A percentile compares a stretch with the other conserved stretches of the same genome.
phyloP scores from a whole-genome alignment of 2,329 filamentous ascomycete species.

The Podosphaera fusca region DNA sequence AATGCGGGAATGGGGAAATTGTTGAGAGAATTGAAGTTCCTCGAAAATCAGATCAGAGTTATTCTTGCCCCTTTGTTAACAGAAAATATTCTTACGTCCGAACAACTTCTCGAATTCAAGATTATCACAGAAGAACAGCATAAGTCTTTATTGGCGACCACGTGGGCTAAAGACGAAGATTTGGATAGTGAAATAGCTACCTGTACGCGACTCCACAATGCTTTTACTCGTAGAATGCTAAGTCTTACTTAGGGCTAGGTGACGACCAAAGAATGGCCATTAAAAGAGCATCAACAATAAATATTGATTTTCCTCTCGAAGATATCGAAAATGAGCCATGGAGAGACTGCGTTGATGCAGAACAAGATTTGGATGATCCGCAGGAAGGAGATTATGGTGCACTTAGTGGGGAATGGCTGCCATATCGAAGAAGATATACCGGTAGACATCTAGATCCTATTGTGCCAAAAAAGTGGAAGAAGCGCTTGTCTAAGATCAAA shows the following conservation, averaged over 20 bases:
- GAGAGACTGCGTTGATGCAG: conserved; percentile 5
- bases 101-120: conserved; percentile 27
- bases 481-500: conserved; percentile 4
- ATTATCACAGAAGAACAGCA: conserved; percentile 41
- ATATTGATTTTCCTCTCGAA: conserved; percentile 2
- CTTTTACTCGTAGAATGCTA: not conserved
- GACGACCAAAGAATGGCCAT: conserved; percentile 1
- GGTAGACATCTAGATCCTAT: conserved; percentile 5
- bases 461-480: conserved; percentile 6
- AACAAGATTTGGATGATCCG: conserved; percentile 3
- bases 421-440: conserved; percentile 10
- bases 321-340: conserved; percentile 1
- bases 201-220: not conserved
- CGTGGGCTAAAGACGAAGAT: conserved; percentile 7
- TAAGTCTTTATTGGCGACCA: conserved; percentile 31
- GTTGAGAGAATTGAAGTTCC: not conserved
- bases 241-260: conserved; percentile 1
- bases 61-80: conserved; percentile 17
- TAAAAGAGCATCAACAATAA: not conserved
- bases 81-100: conserved; percentile 26
- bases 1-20: conserved; percentile 3
- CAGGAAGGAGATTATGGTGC: conserved; percentile 8
- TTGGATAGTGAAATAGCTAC: not conserved
- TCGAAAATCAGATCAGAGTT: conserved; percentile 2
- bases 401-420: conserved; percentile 10